A percentile compares a stretch with the other conserved stretches of the same genome.
Conservation (phyloP, 163 green algal species). For the Prototheca cutis region DNA sequence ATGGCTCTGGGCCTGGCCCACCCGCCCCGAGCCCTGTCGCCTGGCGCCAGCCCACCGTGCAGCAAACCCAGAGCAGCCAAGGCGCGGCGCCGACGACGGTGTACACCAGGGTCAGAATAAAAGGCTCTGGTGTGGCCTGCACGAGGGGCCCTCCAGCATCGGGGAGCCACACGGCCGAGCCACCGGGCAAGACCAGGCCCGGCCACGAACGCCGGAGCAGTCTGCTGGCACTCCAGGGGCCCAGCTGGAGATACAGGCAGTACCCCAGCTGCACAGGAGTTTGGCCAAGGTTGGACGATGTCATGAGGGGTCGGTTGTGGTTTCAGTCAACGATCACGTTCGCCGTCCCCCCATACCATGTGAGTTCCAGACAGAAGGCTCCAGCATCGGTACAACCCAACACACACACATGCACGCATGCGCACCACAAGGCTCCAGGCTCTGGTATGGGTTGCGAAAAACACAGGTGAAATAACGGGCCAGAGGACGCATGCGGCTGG, state of each 20-base stretch:
- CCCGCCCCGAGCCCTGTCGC: too few species aligned
- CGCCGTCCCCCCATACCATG: too few species aligned
- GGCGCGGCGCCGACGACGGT: constrained; percentile 15
- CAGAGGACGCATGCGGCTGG: constrained; percentile 3
- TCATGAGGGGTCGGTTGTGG: too few species aligned
- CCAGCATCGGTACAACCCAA: too few species aligned
- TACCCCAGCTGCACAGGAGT: constrained; percentile 20
- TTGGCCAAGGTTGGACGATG: too few species aligned
- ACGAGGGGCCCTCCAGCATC: not conserved
- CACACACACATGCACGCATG: too few species aligned
- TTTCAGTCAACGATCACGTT: too few species aligned
- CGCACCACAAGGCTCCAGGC: too few species aligned
- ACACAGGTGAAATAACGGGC: constrained; percentile 10
- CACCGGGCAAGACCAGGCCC: constrained; percentile 17
- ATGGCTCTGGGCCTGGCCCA: not conserved
- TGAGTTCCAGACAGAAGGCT: too few species aligned
- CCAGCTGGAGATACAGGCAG: constrained; percentile 17
- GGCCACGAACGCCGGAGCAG: constrained; percentile 2
- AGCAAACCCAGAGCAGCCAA: constrained; percentile 29
- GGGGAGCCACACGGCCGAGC: constrained; percentile 7
- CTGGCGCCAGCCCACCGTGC: constrained; percentile 17
- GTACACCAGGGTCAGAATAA: constrained; percentile 15
- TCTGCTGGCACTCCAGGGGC: constrained; percentile 18
- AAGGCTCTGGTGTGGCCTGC: constrained; percentile 16
- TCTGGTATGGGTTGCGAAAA: constrained; percentile 7